phyloP scores from a whole-genome alignment of 2,329 filamentous ascomycete species.

The Cladophialophora immunda region DNA sequence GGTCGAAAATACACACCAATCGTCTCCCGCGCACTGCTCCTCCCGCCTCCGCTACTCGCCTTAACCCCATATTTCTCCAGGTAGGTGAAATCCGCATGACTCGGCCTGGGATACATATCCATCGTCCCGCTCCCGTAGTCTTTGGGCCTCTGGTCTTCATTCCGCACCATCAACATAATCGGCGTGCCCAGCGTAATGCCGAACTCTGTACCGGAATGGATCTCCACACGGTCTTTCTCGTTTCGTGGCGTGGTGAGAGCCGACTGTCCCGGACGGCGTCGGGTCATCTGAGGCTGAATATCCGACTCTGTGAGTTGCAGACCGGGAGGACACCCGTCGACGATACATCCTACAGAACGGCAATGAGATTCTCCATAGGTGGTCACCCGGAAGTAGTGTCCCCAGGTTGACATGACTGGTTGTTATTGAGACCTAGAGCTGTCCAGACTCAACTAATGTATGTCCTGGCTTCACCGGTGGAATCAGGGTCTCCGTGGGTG shows the following conservation, averaged over 20 bases:
- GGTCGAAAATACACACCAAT: conserved; percentile 66
- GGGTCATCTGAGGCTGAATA: conserved; percentile 94
- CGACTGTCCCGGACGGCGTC: conserved; percentile 87
- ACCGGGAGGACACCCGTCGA: conserved; percentile 90
- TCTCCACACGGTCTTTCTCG: conserved; percentile 90
- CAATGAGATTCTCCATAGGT: conserved; percentile 92
- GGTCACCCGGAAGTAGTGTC: conserved; percentile 80
- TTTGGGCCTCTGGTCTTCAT: conserved; percentile 90
- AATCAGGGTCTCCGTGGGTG: not conserved
- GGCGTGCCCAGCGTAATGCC: conserved; percentile 90
- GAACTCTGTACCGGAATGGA: conserved; percentile 91
- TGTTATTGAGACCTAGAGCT: not conserved
- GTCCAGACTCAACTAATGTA: not conserved
- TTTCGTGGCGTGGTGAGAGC: conserved; percentile 90
- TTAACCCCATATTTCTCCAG: conserved; percentile 96
- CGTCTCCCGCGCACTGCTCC: conserved; percentile 92
- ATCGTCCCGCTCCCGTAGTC: conserved; percentile 89
- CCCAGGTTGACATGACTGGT: conserved; percentile 81
- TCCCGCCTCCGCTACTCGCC: conserved; percentile 86
- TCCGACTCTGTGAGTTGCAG: conserved; percentile 84
- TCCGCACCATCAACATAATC: conserved; percentile 85
- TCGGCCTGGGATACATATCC: conserved; percentile 88
- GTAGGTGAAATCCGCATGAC: conserved; percentile 97
- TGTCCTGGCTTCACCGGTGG: not conserved
- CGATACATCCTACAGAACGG: conserved; percentile 90